Base-by-base conservation (phyloP, 371 early-diverging fungal species). In the Actinomortierella ambigua region DNA sequence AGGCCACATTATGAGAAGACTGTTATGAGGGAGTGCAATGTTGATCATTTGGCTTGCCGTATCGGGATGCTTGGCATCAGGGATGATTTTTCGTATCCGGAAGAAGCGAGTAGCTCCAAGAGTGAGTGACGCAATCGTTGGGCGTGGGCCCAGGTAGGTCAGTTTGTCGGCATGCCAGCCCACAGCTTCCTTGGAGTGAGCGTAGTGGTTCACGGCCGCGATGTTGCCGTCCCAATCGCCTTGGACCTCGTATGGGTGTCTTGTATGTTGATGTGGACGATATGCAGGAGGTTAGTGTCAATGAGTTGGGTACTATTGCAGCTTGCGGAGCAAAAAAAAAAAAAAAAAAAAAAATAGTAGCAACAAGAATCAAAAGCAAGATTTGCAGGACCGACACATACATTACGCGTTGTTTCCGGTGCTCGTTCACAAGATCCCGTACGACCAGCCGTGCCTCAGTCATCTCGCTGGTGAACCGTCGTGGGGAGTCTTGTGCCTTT, bases 1-100 rank as follows among this genome's bases (percentile, higher is more conserved):
- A 2, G 87, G 84, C 69, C 81, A 82, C 89, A 89, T 89, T 22
- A 89, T 79, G 18, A 85, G 68, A 14, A 89, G 80, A 28, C 80
- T 82, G 49, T 85, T 84, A 58, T 89, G 89, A 17, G 83, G 83
- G 28, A 89, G 62, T 3, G 80, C 61, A 29, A 89, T 70, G 46
- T 80, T 77, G 58, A 77, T 81, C 22, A 84, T 75, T 34, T 79
- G 79, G 9, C 75, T 50, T 0, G 73, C 75, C 15, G 73, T 65
- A 42, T 69, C 76, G 15, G 76, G 61, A 18, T 56, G 34, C 29
- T 60, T 73, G 20, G 58, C 73, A 48, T 73, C 71, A 0, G 79
- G 75, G 11, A 69, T 63, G 18, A 78, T 58, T 49, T 80, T 69
- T 17, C 82, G 77, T 42, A 87, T 59, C 9, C 86, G 77, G 61